Percentiles rank a stretch among this genome's conserved stretches.
Conservation (phyloP, 257 asterid species). For the Solanum pimpinellifolium region DNA sequence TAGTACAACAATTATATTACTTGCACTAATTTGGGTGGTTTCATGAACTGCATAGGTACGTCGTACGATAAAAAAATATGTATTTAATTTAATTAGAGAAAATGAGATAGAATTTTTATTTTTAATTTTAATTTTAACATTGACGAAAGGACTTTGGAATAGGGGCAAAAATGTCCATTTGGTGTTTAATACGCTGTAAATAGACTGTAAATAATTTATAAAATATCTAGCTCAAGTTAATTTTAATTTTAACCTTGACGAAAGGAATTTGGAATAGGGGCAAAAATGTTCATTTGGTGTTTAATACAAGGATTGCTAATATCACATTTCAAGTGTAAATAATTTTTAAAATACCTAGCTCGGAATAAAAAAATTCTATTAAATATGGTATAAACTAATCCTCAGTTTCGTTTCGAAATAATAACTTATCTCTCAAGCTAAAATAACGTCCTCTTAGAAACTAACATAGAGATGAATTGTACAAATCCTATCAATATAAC, state of each 20-base stretch:
- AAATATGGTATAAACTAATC: not conserved
- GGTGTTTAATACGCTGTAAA: not conserved
- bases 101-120: not conserved
- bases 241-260: not conserved
- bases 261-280: not conserved
- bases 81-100: not conserved
- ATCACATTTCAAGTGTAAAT: too few species aligned
- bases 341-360: not conserved
- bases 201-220: not conserved
- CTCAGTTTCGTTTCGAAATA: not conserved
- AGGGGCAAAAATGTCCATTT: not conserved
- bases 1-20: not conserved
- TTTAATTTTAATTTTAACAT: not conserved
- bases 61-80: not conserved
- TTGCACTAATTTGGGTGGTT: not conserved
- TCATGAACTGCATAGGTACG: not conserved
- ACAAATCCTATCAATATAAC: not conserved
- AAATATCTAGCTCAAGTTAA: not conserved
- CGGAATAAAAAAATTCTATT: not conserved
- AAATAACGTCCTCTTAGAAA: not conserved
- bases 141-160: not conserved
- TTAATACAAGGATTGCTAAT: not conserved
- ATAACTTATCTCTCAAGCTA: not conserved
- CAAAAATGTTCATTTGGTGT: not conserved
- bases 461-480: accelerated